Evolutionary conservation across 2,329 filamentous ascomycete species (phyloP), one percentile per base, ranked within the genome.

Genomic region (Xylaria sp.): DNA sequence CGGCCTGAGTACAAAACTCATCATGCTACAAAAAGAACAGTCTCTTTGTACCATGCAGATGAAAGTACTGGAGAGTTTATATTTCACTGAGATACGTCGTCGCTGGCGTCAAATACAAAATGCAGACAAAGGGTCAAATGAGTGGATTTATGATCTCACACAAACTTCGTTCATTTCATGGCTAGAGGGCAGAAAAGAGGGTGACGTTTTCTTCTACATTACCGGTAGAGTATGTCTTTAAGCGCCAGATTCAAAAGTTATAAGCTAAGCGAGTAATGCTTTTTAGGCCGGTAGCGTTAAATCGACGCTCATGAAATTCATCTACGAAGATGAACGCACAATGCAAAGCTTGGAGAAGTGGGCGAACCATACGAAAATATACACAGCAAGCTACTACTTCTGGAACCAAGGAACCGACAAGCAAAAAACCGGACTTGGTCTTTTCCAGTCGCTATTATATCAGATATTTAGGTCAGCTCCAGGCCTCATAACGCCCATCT

Each of bases 271-370:
- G n/a, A n/a, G n/a, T n/a, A 47, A 56, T 17, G 31, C 1, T 4
- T 15, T 38, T 8, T 11, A 57, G 54, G 54, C 54, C 3, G 54
- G 54, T 7, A 57, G 54, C n/a, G 54, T 43, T 6, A 57, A 57
- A 14, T 49, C 45, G 43, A 57, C 54, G 7, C 45, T 49, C 1
- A 57, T 57, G 54, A 49, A 49, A 40, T 57, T 49, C 7, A 14
- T 23, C 23, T 21, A 17, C 33, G 43, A 49, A 42, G 9, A 49
- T 3, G 9, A 40, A 11, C 21, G 35, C 6, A 57, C 54, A 25
- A 12, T 4, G 12, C 21, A 31, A 9, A 31, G 31, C n/a, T 31
- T 57, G 14, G 7, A 21, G 3, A 42, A 21, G 21, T 57, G 43
- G 54, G 54, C 54, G 4, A 43, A 6, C 12, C 31, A 6, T 9